These are phyloP conservation scores for Beauveria caledonica DNA, from an alignment of 2,329 filamentous ascomycete genomes.

Conservation along the genomic window DNA sequence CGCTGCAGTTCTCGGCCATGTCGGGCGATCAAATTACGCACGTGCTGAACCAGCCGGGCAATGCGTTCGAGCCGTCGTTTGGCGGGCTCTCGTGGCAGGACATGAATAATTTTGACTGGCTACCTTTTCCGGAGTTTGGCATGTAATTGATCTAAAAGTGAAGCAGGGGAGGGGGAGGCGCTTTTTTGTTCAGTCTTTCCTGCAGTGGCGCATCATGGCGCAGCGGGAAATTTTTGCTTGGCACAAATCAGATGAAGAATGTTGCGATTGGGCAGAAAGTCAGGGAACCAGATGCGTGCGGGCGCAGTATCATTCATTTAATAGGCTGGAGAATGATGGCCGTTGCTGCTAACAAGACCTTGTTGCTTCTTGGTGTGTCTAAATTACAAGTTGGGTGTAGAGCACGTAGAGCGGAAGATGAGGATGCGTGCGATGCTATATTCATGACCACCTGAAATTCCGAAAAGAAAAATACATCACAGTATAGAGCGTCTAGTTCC, in stretches of 20 bases:
- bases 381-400: no score
- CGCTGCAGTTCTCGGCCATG: conserved; percentile 59
- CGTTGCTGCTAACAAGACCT: no score
- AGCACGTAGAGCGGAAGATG: no score
- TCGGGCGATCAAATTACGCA: conserved; percentile 61
- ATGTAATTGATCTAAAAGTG: conserved; percentile 15
- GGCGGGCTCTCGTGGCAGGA: conserved; percentile 52
- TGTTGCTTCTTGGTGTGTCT: no score
- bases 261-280: no score
- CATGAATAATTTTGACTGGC: conserved; percentile 49
- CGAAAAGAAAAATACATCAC: neutral
- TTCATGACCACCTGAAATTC: neutral
- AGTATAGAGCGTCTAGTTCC: neutral
- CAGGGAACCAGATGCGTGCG: no score
- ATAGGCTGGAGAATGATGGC: no score
- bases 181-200: no score
- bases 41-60: conserved; percentile 54
- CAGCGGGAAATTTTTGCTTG: no score
- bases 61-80: conserved; percentile 47
- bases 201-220: no score
- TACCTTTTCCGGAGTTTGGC: conserved; percentile 42
- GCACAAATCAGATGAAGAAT: no score
- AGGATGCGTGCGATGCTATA: neutral
- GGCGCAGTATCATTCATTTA: no score
- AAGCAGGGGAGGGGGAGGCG: neutral